Evolutionary conservation across 768 basidiomycete genomes (phyloP), one percentile per base, ranked within the genome.

Genomic region (Ramaria sp.): DNA sequence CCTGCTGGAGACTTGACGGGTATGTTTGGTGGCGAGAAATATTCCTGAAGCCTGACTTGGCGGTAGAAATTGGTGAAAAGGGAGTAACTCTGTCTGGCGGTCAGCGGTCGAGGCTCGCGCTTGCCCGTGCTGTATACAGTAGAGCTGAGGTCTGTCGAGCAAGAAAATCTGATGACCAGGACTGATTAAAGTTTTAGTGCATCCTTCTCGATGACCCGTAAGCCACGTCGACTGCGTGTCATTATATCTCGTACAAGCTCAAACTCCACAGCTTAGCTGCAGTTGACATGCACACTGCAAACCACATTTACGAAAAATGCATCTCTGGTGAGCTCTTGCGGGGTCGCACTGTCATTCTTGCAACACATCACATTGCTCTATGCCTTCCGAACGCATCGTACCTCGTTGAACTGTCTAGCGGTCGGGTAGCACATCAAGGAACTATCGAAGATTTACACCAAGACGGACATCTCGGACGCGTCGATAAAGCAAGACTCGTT

Each of bases 91-190:
- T 83, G n/a, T 81, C 80, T 9, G 84, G 85, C 2, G 86, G 86
- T 1, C 83, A 88, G 62, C 69, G 83, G 45, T 85, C 86, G 7
- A 74, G 87, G 13, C 74, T 88, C 34, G 83, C 84, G 3, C 72
- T 91, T 16, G 91, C 91, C 3, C 73, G 89, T 36, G 86, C 87
- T 0, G 71, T 90, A 53, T 93, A 94, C 64, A 85, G 88, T 18
- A 71, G 74, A 56, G 81, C 83, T 4, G 39, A 59, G 42, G 50
- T 48, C 25, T 12, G 45, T 47, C 22, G 20, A 30, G 27, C 24
- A 12, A 7, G 25, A 22, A 15, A 28, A 49, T 45, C 10, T 30
- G n/a, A 45, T 53, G 20, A 15, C 20, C 3, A 41, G 13, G 10
- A n/a, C 39, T 57, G 37, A 56, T 47, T 20, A 32, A 12, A 27